Conservation (phyloP, 345 rosid species). For the Eucalyptus grandis region DNA sequence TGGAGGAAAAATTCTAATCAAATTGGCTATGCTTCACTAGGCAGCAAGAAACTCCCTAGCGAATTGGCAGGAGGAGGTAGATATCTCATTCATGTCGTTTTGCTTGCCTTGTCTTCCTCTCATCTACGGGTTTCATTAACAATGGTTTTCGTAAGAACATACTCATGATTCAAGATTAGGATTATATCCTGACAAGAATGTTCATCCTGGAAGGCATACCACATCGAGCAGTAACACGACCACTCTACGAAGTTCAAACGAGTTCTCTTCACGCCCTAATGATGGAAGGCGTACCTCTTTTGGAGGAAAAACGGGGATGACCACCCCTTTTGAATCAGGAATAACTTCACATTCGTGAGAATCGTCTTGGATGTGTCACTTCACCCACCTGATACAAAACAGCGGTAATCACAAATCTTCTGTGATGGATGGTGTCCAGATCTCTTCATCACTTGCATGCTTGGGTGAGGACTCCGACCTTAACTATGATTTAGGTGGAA, state of each 20-base stretch:
- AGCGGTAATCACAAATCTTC: constrained; percentile 1
- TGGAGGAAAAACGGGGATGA: constrained; percentile 10
- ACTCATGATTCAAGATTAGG: background rate
- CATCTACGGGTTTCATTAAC: background rate
- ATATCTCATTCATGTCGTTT: background rate
- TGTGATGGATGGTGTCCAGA: background rate
- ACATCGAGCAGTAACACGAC: constrained; percentile 5
- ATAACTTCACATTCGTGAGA: constrained; percentile 3
- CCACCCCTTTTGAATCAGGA: background rate
- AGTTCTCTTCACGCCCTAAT: constrained; percentile 7
- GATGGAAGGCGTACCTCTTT: background rate
- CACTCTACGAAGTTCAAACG: constrained; percentile 10
- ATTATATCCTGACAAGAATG: background rate
- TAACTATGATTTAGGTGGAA: constrained; percentile 1
- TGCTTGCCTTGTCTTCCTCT: background rate
- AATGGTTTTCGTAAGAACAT: background rate
- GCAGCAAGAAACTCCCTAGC: constrained; percentile 15
- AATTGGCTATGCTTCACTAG: constrained; percentile 68
- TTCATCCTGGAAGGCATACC: constrained; percentile 4
- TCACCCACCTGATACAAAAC: too few species aligned
- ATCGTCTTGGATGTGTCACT: constrained; percentile 11
- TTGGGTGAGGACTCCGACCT: background rate
- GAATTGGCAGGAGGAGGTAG: constrained; percentile 29
- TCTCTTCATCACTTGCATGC: background rate
- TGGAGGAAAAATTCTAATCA: constrained; percentile 56